Evolutionary conservation across 352 stramenopile species (phyloP).

Genomic region (Stephanocyclus meneghinianus): DNA sequence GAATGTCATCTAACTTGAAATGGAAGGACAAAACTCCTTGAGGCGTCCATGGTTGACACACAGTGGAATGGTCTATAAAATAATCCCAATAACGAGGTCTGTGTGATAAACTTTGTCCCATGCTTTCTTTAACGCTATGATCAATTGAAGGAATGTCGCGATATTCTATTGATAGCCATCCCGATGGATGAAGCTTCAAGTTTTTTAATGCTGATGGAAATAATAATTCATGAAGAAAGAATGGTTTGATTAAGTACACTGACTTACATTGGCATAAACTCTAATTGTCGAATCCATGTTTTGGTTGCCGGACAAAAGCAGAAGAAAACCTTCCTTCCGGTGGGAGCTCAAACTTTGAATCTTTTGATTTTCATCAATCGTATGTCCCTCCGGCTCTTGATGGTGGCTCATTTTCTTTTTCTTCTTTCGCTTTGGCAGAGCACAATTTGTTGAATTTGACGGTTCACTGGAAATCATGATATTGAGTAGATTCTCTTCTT

Average conservation of each 20-base stretch:
- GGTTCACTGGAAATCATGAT: conserved; percentile 16
- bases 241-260: background rate
- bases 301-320: background rate
- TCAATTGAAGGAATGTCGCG: conserved; percentile 21
- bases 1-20: conserved; percentile 30
- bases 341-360: background rate
- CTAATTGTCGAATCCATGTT: background rate
- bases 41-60: conserved; percentile 23
- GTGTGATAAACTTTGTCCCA: background rate
- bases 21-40: conserved; percentile 40
- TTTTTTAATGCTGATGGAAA: conserved; percentile 6
- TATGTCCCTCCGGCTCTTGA: background rate
- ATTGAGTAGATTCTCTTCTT: conserved; percentile 16
- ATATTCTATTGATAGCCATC: conserved; percentile 47
- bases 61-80: conserved; percentile 16
- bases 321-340: conserved; percentile 43
- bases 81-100: conserved; percentile 33
- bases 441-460: background rate
- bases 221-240: background rate
- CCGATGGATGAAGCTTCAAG: conserved; percentile 34
- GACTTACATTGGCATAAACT: conserved; percentile 4
- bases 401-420: conserved; percentile 14
- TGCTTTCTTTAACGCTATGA: background rate
- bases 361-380: background rate
- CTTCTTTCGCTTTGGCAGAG: conserved; percentile 14